phyloP scores from a whole-genome alignment of 1,284 basidiomycete genomes.

The Trichosporon sp. region DNA sequence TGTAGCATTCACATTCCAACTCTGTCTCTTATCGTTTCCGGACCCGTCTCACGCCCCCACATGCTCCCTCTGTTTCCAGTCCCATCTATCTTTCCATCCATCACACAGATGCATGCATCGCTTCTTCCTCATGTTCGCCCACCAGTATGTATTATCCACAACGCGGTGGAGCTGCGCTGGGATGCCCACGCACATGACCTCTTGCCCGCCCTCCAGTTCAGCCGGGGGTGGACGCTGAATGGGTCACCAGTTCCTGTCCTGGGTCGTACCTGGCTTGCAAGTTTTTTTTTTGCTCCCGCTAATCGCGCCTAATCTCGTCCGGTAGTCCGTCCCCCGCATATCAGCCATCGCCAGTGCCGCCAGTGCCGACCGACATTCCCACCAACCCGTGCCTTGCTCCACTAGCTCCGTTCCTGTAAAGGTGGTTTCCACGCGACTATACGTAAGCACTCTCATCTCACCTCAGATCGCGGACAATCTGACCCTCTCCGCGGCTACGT shows the following conservation, averaged over 20 bases:
- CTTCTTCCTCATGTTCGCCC: no score
- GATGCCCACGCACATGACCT: no score
- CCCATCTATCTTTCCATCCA: background rate
- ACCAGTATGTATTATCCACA: no score
- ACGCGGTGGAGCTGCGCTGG: no score
- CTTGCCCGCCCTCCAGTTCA: background rate
- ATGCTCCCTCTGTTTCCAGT: background rate
- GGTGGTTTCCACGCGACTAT: background rate
- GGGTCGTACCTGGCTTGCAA: background rate
- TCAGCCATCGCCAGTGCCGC: background rate
- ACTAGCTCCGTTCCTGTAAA: background rate
- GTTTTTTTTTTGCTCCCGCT: slow-evolving; percentile 16
- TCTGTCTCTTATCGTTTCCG: background rate
- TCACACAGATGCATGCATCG: no score
- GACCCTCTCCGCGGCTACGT: background rate
- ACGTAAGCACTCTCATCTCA: background rate
- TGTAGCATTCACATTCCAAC: background rate
- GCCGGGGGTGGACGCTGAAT: background rate
- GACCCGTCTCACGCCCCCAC: background rate
- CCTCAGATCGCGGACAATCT: background rate
- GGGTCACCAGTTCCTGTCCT: background rate
- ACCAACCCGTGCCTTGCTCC: background rate
- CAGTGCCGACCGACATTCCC: background rate
- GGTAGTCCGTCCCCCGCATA: background rate
- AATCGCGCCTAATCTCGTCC: background rate